These are phyloP conservation scores for Furcasterigmium furcatum DNA, from an alignment of 2,329 filamentous ascomycete genomes.

Conservation along the genomic window DNA sequence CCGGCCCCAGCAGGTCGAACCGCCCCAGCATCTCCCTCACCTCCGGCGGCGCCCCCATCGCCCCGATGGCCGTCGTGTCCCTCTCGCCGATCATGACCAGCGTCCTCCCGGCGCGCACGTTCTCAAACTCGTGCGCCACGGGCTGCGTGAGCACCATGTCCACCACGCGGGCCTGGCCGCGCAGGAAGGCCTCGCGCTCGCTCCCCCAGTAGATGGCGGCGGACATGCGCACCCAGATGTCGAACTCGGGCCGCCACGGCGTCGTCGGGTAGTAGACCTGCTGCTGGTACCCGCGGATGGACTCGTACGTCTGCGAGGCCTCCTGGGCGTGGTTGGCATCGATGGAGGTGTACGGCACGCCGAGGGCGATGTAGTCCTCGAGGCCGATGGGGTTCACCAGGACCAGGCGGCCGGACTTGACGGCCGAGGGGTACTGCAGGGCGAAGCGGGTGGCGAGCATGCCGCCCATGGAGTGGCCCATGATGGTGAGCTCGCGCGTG, in stretches of 20 bases:
- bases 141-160: slow-evolving; percentile 54
- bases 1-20: slow-evolving; percentile 45
- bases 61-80: slow-evolving; percentile 53
- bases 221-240: slow-evolving; percentile 53
- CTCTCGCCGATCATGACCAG: slow-evolving; percentile 47
- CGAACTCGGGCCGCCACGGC: slow-evolving; percentile 45
- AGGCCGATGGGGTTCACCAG: slow-evolving; percentile 49
- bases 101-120: slow-evolving; percentile 34
- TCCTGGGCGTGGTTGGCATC: slow-evolving; percentile 35
- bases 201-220: slow-evolving; percentile 46
- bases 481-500: slow-evolving; percentile 34
- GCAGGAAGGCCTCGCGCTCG: slow-evolving; percentile 36
- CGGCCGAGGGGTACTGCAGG: slow-evolving; percentile 42
- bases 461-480: slow-evolving; percentile 54
- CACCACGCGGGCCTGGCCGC: slow-evolving; percentile 46
- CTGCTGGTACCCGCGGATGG: slow-evolving; percentile 44
- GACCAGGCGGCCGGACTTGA: slow-evolving; percentile 32
- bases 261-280: slow-evolving; percentile 43
- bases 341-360: slow-evolving; percentile 42
- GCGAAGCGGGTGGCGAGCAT: slow-evolving; percentile 50
- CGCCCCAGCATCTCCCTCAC: slow-evolving; percentile 42
- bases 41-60: slow-evolving; percentile 42
- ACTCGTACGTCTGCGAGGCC: slow-evolving; percentile 32
- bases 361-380: slow-evolving; percentile 49
- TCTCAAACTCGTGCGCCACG: slow-evolving; percentile 45